Conservation (phyloP, 768 basidiomycete genomes). For the Cubamyces sp. region DNA sequence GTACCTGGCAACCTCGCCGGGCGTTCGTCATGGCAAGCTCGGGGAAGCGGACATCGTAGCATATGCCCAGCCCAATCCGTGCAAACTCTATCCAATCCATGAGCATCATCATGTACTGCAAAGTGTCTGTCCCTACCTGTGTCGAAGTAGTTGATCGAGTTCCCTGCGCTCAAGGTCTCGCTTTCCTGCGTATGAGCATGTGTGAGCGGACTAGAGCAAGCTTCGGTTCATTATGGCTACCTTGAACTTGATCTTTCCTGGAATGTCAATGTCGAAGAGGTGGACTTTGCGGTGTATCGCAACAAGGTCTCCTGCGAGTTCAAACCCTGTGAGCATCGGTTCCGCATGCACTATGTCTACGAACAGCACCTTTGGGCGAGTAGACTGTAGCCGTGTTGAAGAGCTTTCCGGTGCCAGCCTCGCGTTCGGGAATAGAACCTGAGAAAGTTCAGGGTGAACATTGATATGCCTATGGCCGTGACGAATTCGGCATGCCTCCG, state of each 20-base stretch:
- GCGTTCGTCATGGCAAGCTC: conserved; percentile 92
- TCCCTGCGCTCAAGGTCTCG: conserved; percentile 82
- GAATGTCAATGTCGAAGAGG: conserved; percentile 97
- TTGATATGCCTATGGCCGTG: neutral
- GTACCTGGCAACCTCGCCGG: conserved; percentile 82
- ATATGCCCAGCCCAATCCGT: conserved; percentile 94
- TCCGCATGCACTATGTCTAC: neutral
- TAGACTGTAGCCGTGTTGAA: conserved; percentile 96
- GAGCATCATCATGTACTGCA: neutral
- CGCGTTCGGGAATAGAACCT: conserved; percentile 95
- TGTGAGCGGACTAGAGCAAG: neutral
- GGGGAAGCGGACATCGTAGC: conserved; percentile 95
- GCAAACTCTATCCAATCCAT: conserved; percentile 76
- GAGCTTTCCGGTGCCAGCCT: conserved; percentile 60
- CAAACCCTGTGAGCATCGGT: conserved; percentile 10
- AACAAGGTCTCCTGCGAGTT: conserved; percentile 86
- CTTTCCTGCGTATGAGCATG: conserved; percentile 64
- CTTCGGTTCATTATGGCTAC: conserved; percentile 37
- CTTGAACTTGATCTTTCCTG: conserved; percentile 89
- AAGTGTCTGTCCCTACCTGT: conserved; percentile 57
- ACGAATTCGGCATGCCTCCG: conserved; percentile 62
- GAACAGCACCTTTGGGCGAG: conserved; percentile 65
- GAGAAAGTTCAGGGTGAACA: neutral
- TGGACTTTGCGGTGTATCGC: conserved; percentile 93
- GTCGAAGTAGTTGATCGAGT: conserved; percentile 76